These are phyloP conservation scores for Trapa bicornis DNA, from an alignment of 345 rosid species.

Conservation along the genomic window DNA sequence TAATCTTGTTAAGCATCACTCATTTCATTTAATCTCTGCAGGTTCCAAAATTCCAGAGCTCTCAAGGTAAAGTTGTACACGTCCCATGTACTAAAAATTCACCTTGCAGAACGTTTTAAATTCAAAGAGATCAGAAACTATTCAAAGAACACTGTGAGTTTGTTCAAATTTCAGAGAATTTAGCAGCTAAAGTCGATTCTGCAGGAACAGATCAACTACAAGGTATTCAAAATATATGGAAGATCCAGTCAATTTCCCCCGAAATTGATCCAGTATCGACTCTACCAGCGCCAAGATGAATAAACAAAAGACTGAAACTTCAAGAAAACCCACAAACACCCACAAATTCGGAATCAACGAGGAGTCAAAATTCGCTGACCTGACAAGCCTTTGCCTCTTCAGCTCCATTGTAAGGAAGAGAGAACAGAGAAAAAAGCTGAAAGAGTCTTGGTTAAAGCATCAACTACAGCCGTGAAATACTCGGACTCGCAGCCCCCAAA, in stretches of 20 bases:
- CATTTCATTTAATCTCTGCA: neutral
- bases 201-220: neutral
- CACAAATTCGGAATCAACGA: conserved; percentile 6
- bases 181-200: neutral
- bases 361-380: conserved; percentile 16
- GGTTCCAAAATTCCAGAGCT: neutral
- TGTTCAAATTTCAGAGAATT: neutral
- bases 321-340: neutral
- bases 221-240: neutral
- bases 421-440: neutral
- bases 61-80: neutral
- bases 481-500: neutral
- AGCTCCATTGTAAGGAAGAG: conserved; percentile 30
- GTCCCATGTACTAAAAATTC: neutral
- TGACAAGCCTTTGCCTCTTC: conserved; percentile 44
- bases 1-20: neutral
- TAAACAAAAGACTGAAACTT: neutral
- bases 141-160: neutral
- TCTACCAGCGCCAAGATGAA: neutral
- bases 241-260: neutral
- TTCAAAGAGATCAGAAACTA: no score
- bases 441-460: neutral
- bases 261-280: neutral
- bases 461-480: no score
- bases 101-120: no score